Conservation (phyloP, 495 filamentous ascomycete genomes). For the Penicillium dipodomyicola region DNA sequence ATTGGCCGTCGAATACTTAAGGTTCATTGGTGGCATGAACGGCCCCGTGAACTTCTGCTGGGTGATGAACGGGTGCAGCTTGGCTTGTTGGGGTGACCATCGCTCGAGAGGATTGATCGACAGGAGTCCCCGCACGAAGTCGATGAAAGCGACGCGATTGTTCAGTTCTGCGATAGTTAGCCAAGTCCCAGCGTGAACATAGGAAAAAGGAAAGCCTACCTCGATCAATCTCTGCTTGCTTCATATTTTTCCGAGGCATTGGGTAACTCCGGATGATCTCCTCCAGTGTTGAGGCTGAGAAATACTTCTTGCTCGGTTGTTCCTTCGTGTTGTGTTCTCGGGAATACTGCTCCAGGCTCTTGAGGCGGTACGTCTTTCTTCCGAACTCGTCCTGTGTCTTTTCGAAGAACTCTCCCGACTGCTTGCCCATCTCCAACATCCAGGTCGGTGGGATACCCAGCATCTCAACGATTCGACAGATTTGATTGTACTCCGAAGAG, state of each 20-base stretch:
- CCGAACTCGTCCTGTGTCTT: slow-evolving; percentile 91
- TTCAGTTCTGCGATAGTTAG: slow-evolving; percentile 73
- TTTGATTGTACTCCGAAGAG: slow-evolving; percentile 98
- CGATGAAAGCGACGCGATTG: slow-evolving; percentile 97
- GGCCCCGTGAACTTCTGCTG: slow-evolving; percentile 95
- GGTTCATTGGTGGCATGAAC: slow-evolving; percentile 96
- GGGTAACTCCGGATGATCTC: slow-evolving; percentile 97
- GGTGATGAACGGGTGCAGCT: slow-evolving; percentile 97
- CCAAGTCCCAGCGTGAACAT: slow-evolving; percentile 22
- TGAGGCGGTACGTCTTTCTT: slow-evolving; percentile 83
- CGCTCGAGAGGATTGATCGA: slow-evolving; percentile 95
- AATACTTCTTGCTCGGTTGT: slow-evolving; percentile 99
- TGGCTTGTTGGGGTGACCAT: slow-evolving; percentile 98
- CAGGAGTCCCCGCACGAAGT: slow-evolving; percentile 93
- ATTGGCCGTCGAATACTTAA: slow-evolving; percentile 77
- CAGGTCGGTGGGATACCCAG: slow-evolving; percentile 92
- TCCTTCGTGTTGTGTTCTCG: slow-evolving; percentile 94
- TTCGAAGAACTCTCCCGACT: slow-evolving; percentile 96
- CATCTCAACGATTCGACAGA: slow-evolving; percentile 97
- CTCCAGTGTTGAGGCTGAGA: slow-evolving; percentile 85
- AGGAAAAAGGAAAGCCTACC: slow-evolving; percentile 54
- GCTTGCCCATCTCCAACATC: slow-evolving; percentile 99
- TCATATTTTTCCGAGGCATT: slow-evolving; percentile 99
- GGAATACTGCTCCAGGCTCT: slow-evolving; percentile 96
- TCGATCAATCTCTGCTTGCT: slow-evolving; percentile 91